Conservation (phyloP, 768 basidiomycete species). For the Cystobasidium ongulense region DNA sequence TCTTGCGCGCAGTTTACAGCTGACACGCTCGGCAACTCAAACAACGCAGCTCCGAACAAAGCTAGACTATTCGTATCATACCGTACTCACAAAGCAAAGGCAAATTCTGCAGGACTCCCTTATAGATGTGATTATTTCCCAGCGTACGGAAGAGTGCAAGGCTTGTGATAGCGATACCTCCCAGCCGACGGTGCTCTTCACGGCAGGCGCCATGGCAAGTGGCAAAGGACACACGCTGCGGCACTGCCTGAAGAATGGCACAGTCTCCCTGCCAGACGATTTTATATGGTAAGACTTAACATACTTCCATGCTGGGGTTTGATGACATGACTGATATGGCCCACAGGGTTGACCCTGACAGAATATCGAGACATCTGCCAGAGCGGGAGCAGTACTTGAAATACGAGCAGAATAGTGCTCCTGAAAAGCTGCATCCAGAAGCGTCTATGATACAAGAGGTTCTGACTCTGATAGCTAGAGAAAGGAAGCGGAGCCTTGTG, state of each 20-base stretch:
- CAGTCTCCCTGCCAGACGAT: slow-evolving; percentile 37
- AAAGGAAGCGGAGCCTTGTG: slow-evolving; percentile 37
- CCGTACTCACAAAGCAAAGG: slow-evolving; percentile 34
- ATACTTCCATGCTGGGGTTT: background rate
- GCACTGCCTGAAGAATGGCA: slow-evolving; percentile 35
- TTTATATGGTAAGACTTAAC: slow-evolving; percentile 40
- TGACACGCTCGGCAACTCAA: too few relatives aligned
- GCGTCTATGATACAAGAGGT: slow-evolving; percentile 42
- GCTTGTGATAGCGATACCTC: slow-evolving; percentile 5
- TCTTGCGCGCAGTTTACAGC: slow-evolving; percentile 19
- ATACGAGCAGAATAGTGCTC: slow-evolving; percentile 29
- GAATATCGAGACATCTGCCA: slow-evolving; percentile 40
- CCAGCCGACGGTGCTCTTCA: slow-evolving; percentile 40
- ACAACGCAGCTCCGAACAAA: background rate
- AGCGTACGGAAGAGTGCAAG: slow-evolving; percentile 19
- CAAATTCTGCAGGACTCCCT: slow-evolving; percentile 41
- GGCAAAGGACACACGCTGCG: slow-evolving; percentile 42
- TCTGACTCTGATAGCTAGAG: slow-evolving; percentile 36
- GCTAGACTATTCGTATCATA: slow-evolving; percentile 42
- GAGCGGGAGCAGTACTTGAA: slow-evolving; percentile 41
- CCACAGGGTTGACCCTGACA: slow-evolving; percentile 43
- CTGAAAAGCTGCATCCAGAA: slow-evolving; percentile 42
- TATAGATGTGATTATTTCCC: slow-evolving; percentile 33
- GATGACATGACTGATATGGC: background rate
- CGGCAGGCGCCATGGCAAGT: slow-evolving; percentile 40